Evolutionary conservation across 2,329 filamentous ascomycete species (phyloP).

Genomic region (Phaeosphaeriaceae sp.): DNA sequence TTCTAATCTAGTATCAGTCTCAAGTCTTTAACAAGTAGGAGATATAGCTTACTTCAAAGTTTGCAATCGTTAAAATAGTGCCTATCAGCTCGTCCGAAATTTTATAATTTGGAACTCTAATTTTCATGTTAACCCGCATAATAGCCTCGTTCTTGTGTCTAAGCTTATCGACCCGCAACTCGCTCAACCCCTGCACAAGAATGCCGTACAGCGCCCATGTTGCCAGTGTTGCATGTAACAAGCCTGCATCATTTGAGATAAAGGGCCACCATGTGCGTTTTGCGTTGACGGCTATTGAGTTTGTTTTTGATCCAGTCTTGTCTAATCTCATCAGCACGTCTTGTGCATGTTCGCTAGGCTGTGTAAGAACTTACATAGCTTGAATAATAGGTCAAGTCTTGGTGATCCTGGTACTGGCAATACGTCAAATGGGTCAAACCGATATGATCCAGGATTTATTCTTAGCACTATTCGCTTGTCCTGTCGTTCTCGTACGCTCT

Average conservation of each 20-base stretch:
- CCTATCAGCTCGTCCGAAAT: slow-evolving; percentile 34
- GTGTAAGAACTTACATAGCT: slow-evolving; percentile 25
- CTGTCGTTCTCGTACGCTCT: not conserved
- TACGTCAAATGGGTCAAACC: slow-evolving; percentile 33
- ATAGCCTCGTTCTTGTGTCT: slow-evolving; percentile 36
- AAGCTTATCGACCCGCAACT: slow-evolving; percentile 21
- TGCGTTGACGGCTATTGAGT: slow-evolving; percentile 30
- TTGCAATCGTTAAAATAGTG: slow-evolving; percentile 31
- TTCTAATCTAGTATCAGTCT: slow-evolving; percentile 20
- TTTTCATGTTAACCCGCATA: slow-evolving; percentile 29
- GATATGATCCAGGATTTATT: slow-evolving; percentile 17
- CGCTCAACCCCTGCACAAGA: slow-evolving; percentile 16
- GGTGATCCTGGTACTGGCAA: slow-evolving; percentile 29
- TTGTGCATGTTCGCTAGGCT: not conserved
- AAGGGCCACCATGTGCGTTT: slow-evolving; percentile 31
- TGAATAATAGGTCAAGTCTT: slow-evolving; percentile 28
- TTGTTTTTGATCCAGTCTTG: slow-evolving; percentile 18
- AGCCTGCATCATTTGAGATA: slow-evolving; percentile 26
- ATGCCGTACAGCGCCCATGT: slow-evolving; percentile 37
- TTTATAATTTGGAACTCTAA: slow-evolving; percentile 11
- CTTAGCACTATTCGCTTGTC: slow-evolving; percentile 9
- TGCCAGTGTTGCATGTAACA: slow-evolving; percentile 36
- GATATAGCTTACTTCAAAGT: slow-evolving; percentile 27
- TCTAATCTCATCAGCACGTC: slow-evolving; percentile 16
- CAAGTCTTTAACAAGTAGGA: not conserved